These are phyloP conservation scores for Eremochloa ophiuroides DNA, from an alignment of 176 grass and related monocot genomes.

Conservation along the genomic window DNA sequence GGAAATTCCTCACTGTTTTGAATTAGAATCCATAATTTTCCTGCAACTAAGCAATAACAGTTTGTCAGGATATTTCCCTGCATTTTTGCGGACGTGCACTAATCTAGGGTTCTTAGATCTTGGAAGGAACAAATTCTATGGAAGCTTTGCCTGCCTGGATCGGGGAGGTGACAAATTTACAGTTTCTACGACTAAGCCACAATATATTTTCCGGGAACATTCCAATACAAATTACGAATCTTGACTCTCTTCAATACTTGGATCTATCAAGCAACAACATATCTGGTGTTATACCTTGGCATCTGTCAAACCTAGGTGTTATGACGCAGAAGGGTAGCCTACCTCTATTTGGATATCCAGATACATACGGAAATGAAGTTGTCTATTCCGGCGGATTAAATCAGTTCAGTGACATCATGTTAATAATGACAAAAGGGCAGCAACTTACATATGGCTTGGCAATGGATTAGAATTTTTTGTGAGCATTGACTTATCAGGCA, in stretches of 20 bases:
- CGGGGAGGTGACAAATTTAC: neutral
- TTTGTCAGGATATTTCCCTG: too few relatives aligned
- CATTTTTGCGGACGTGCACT: too few relatives aligned
- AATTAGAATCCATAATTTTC: too few relatives aligned
- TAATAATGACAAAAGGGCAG: constrained; percentile 17
- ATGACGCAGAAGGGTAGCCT: neutral
- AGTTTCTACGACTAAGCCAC: neutral
- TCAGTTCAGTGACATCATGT: neutral
- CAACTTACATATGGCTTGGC: neutral
- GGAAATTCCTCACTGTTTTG: too few relatives aligned
- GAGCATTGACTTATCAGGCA: constrained; percentile 33
- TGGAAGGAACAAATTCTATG: too few relatives aligned
- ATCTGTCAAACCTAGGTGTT: neutral
- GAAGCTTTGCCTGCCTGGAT: too few relatives aligned
- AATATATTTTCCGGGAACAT: constrained; percentile 33
- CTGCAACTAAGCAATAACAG: too few relatives aligned
- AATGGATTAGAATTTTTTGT: neutral
- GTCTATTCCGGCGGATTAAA: too few relatives aligned
- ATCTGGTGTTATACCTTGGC: constrained; percentile 1
- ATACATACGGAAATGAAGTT: neutral
- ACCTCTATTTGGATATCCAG: neutral
- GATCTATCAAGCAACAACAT: constrained; percentile 32
- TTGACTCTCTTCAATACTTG: neutral
- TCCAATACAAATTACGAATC: neutral
- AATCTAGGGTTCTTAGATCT: too few relatives aligned